Percentiles rank a stretch among this genome's conserved stretches.
phyloP scores from a whole-genome alignment of 1,284 basidiomycete genomes.

The Bondarzewia mesenterica region DNA sequence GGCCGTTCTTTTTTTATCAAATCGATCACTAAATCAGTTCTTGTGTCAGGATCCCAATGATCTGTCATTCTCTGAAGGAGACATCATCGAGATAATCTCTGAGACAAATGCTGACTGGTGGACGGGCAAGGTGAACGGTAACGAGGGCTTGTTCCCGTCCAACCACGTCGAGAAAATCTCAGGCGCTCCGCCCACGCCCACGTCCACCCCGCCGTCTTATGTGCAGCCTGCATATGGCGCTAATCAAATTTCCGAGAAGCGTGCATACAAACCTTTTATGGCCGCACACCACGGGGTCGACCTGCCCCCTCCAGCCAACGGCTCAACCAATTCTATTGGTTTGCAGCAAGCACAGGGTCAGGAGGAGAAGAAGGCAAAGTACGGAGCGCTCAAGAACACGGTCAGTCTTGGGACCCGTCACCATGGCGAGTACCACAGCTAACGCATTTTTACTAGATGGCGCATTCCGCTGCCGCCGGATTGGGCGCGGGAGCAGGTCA shows the following conservation, averaged over 20 bases:
- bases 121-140: slow-evolving; percentile 48
- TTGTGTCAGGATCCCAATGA: slow-evolving; percentile 47
- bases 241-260: slow-evolving; percentile 24
- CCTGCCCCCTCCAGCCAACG: not conserved
- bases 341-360: slow-evolving; percentile 24
- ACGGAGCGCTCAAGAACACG: slow-evolving; percentile 49
- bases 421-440: too few species aligned
- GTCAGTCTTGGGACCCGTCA: slow-evolving; percentile 32
- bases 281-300: slow-evolving; percentile 7
- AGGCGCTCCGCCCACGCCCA: slow-evolving; percentile 6
- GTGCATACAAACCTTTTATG: slow-evolving; percentile 13
- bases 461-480: slow-evolving; percentile 60
- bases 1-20: not conserved
- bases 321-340: slow-evolving; percentile 19
- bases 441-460: slow-evolving; percentile 37
- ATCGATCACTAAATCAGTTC: slow-evolving; percentile 1
- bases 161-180: slow-evolving; percentile 47
- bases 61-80: slow-evolving; percentile 47
- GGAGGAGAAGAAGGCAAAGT: slow-evolving; percentile 47
- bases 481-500: slow-evolving; percentile 65
- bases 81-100: slow-evolving; percentile 50
- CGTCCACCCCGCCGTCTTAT: slow-evolving; percentile 8
- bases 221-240: slow-evolving; percentile 10
- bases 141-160: slow-evolving; percentile 56
- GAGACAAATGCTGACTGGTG: slow-evolving; percentile 61